A percentile compares a stretch with the other conserved stretches of the same genome.
Evolutionary conservation across 352 stramenopile genomes (phyloP).

Genomic region (Phytophthora fragariaefolia): DNA sequence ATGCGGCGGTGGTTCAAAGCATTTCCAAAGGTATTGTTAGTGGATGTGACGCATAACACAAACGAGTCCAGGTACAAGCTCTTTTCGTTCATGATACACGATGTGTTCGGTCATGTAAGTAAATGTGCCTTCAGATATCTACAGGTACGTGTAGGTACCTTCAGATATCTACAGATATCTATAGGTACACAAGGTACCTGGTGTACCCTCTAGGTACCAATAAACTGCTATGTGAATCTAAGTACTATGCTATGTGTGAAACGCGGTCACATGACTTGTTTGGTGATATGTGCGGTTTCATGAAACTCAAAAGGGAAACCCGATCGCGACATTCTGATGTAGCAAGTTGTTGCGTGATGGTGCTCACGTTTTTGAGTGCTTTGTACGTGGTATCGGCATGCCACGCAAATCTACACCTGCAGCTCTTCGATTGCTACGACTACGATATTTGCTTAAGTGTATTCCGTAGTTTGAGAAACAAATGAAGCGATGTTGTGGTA

Average conservation of each 20-base stretch:
- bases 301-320: neutral
- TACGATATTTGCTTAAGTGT: constrained; percentile 11
- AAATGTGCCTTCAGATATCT: neutral
- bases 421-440: neutral
- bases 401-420: neutral
- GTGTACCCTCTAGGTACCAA: too few relatives aligned
- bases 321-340: neutral
- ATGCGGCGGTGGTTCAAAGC: constrained; percentile 18
- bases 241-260: too few relatives aligned
- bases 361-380: constrained; percentile 2
- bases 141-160: too few relatives aligned
- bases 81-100: constrained; percentile 22
- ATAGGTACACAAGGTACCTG: too few relatives aligned
- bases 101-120: constrained; percentile 7
- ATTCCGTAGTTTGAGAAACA: neutral
- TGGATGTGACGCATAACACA: constrained; percentile 15
- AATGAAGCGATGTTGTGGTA: too few relatives aligned
- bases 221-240: too few relatives aligned
- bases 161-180: too few relatives aligned
- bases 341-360: neutral
- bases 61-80: constrained; percentile 14
- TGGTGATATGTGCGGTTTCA: neutral
- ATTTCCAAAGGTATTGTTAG: constrained; percentile 12
- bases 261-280: neutral
- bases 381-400: neutral